Evolutionary conservation across 2,329 filamentous ascomycete genomes (phyloP).

Genomic region (Fusarium annulatum): DNA sequence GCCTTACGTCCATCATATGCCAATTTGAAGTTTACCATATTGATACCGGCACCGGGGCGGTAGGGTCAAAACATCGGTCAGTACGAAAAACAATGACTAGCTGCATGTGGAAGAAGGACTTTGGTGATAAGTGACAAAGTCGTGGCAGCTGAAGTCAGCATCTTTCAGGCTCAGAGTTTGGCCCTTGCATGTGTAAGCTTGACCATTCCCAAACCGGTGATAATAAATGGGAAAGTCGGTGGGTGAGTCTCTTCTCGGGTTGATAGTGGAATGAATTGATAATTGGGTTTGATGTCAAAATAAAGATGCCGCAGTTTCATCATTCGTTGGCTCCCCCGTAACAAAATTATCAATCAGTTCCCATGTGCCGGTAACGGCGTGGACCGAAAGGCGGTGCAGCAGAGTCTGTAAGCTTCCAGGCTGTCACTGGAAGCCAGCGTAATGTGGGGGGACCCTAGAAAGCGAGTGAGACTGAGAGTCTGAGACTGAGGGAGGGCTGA

Average conservation of each 20-base stretch:
- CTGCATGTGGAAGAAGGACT: conserved; percentile 16
- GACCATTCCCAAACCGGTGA: not conserved
- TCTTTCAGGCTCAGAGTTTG: not conserved
- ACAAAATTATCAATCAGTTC: not conserved
- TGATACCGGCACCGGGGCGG: accelerated
- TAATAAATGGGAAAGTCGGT: not conserved
- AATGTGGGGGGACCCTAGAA: conserved; percentile 1
- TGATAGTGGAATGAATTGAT: not conserved
- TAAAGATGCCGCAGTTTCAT: not conserved
- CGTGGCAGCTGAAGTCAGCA: not conserved
- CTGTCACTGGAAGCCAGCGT: not conserved
- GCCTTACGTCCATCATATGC: not conserved
- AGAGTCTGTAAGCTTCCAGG: not conserved
- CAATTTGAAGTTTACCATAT: not conserved
- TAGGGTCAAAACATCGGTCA: not conserved
- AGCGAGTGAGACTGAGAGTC: not conserved
- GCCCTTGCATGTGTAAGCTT: conserved; percentile 10
- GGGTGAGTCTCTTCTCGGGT: not conserved
- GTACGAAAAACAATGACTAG: not conserved
- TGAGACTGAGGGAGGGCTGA: conserved; percentile 31
- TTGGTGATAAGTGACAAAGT: conserved; percentile 8
- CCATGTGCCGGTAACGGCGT: not conserved
- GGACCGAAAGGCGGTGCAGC: conserved; percentile 4
- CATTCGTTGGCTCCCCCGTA: not conserved
- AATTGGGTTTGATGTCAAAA: not conserved